phyloP scores from a whole-genome alignment of 345 rosid species.

The Eucalyptus grandis region DNA sequence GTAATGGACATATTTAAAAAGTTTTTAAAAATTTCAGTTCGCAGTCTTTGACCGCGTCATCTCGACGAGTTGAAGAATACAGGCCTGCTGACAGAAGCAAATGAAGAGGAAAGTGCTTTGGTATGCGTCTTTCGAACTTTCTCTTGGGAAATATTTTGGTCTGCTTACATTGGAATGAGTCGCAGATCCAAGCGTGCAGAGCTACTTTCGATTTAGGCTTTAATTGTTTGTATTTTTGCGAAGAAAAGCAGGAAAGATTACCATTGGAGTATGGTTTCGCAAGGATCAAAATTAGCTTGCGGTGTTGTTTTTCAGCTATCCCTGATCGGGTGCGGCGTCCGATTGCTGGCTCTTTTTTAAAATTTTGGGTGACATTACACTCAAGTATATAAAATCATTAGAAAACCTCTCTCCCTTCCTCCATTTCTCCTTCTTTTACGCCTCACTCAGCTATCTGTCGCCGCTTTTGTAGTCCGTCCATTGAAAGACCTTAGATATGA shows the following conservation, averaged over 20 bases:
- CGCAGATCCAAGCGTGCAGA: too few relatives aligned
- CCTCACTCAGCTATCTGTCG: not conserved
- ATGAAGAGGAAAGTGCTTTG: not conserved
- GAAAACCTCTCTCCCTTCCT: not conserved
- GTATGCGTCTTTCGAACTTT: not conserved
- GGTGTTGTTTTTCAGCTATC: not conserved
- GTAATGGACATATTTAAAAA: too few relatives aligned
- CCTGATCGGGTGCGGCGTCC: not conserved
- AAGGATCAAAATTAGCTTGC: not conserved
- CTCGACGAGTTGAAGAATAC: not conserved
- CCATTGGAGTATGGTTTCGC: not conserved
- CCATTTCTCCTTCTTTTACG: not conserved
- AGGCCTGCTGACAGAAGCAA: not conserved
- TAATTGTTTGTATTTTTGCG: not conserved
- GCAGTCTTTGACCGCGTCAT: conserved; percentile 10
- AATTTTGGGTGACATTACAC: not conserved
- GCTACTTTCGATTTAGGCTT: too few relatives aligned
- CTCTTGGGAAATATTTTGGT: not conserved
- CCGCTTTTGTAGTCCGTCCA: not conserved
- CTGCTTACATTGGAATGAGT: not conserved
- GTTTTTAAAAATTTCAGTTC: too few relatives aligned
- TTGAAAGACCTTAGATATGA: not conserved
- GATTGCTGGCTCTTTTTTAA: not conserved
- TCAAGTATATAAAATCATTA: not conserved
- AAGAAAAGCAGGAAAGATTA: not conserved